A percentile compares a stretch with the other conserved stretches of the same genome.
phyloP scores from a whole-genome alignment of 139 green algal genomes.

The Closterium sp. region DNA sequence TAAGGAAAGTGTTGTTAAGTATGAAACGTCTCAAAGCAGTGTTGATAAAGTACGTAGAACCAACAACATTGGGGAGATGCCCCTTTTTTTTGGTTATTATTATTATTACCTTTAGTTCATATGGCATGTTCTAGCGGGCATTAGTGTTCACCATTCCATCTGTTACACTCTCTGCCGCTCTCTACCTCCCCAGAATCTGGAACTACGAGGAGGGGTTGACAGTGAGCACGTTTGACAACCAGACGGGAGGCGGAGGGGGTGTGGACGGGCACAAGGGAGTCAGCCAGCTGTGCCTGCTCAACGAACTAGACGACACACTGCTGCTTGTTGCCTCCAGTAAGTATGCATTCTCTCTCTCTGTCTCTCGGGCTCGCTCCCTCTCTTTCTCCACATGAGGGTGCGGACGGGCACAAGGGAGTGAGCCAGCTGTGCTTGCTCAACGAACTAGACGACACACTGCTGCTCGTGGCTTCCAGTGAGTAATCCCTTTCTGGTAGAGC shows the following conservation, averaged over 20 bases:
- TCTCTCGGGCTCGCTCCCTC: no score
- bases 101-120: no score
- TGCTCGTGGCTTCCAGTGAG: slow-evolving; percentile 36
- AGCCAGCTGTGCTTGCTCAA: slow-evolving; percentile 27
- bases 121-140: no score
- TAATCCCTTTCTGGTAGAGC: neutral
- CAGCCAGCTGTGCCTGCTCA: slow-evolving; percentile 30
- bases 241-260: neutral
- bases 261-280: neutral
- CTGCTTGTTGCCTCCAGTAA: slow-evolving; percentile 34
- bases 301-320: slow-evolving; percentile 30
- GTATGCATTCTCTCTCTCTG: neutral
- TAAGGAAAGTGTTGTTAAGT: no score
- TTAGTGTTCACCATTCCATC: no score
- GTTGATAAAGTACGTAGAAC: no score
- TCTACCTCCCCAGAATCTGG: slow-evolving; percentile 33
- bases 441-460: slow-evolving; percentile 27
- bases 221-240: slow-evolving; percentile 34
- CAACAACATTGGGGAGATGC: no score
- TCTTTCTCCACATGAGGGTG: no score
- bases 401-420: neutral
- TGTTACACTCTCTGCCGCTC: neutral
- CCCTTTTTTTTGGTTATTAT: no score
- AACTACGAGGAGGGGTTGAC: slow-evolving; percentile 46
- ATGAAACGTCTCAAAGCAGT: no score